Evolutionary conservation across 768 basidiomycete species (phyloP), one percentile per base, ranked within the genome.

Genomic region (Pleurotus citrinopileatus): DNA sequence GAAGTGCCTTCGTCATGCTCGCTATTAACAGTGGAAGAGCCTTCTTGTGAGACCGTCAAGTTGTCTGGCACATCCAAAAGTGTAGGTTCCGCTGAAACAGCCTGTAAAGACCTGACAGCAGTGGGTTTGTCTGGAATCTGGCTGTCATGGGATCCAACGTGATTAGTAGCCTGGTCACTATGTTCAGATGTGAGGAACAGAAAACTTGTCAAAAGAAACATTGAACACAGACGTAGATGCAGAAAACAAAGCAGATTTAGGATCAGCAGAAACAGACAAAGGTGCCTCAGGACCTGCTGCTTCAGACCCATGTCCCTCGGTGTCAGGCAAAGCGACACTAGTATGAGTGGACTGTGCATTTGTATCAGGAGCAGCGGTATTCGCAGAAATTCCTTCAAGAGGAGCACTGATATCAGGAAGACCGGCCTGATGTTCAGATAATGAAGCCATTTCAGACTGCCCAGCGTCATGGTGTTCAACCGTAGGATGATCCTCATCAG

Each of bases 181-280:
- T 75, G 74, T 69, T 71, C 57, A 62, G 60, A 63, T 57, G 67
- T 75, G 71, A 79, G 75, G 72, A 69, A 65, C 51, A 59, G 56
- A 53, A 57, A 60, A 65, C 67, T 64, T 59, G 66, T 61, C 61
- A n/a, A 70, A 72, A 65, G 67, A 60, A 70, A 69, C 57, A 66
- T 74, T 72, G 67, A 72, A 73, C 65, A 81, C 80, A 72, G 81
- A 80, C 76, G 68, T 70, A 68, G 70, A 70, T 68, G 67, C 70
- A 67, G 70, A 67, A 50, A 66, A 59, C 51, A 60, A 34, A 32
- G 52, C 59, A 59, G 60, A 57, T 62, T 62, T 59, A 52, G 64
- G 64, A 65, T 60, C 62, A 61, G 67, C 67, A 66, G 66, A 64
- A 42, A 68, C 67, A 55, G 64, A 62, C 59, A 63, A 62, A 54